Evolutionary conservation across 2,329 filamentous ascomycete genomes (phyloP).

Genomic region (Talaromyces islandicus): DNA sequence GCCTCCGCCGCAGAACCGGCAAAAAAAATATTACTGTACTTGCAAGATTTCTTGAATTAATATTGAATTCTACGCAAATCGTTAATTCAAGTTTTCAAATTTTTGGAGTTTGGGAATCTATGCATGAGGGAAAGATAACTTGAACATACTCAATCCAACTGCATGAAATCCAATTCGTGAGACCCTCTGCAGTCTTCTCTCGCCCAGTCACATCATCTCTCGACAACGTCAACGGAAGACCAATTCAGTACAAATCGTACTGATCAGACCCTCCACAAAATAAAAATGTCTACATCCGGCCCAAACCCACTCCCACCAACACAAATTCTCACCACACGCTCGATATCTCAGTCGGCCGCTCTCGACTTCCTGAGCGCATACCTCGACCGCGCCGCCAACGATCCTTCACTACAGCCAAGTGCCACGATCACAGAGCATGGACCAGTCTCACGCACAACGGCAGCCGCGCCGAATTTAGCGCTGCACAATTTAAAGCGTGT

Average conservation of each 20-base stretch:
- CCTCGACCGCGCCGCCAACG: slow-evolving; percentile 35
- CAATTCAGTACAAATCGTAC: neutral
- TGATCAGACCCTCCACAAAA: neutral
- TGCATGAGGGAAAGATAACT: neutral
- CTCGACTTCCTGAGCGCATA: slow-evolving; percentile 39
- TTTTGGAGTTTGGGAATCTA: neutral
- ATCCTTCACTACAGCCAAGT: slow-evolving; percentile 39
- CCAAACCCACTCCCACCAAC: slow-evolving; percentile 34
- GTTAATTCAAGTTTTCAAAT: neutral
- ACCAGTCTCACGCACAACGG: slow-evolving; percentile 36
- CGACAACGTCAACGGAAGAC: neutral
- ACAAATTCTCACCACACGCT: slow-evolving; percentile 27
- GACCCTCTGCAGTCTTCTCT: neutral
- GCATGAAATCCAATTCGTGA: neutral
- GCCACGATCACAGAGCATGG: slow-evolving; percentile 39
- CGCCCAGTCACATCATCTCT: neutral
- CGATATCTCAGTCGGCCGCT: slow-evolving; percentile 33
- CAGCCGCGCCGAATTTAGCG: slow-evolving; percentile 35
- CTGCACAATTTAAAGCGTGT: slow-evolving; percentile 42
- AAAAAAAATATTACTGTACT: slow-evolving; percentile 5
- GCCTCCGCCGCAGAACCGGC: neutral
- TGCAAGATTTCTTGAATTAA: neutral
- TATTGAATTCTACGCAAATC: neutral
- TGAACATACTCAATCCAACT: neutral
- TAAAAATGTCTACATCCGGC: slow-evolving; percentile 30